These are phyloP conservation scores for Debaryomyces hansenii DNA, from an alignment of 805 yeast species.

Conservation along the genomic window DNA sequence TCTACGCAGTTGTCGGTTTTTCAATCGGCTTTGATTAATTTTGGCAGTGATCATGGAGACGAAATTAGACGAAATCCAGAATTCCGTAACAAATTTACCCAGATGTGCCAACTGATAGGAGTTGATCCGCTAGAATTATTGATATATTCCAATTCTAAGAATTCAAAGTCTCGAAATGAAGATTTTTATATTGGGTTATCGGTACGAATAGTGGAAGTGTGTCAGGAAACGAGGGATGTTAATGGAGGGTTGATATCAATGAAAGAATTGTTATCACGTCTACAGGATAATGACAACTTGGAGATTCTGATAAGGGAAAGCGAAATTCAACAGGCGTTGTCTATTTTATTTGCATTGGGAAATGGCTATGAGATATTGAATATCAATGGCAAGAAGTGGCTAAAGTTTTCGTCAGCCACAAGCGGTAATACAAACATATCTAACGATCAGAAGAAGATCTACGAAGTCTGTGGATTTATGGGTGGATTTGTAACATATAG, in stretches of 20 bases:
- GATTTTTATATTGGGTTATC: constrained; percentile 70
- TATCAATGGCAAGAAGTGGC: constrained; percentile 58
- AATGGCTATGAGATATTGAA: constrained; percentile 66
- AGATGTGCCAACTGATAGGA: constrained; percentile 77
- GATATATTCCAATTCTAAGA: constrained; percentile 28
- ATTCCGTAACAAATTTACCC: constrained; percentile 69
- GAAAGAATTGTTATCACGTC: constrained; percentile 34
- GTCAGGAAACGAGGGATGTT: constrained; percentile 63
- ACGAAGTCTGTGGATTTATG: constrained; percentile 73
- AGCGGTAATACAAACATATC: constrained; percentile 27
- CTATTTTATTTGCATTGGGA: constrained; percentile 57
- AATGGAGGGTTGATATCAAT: constrained; percentile 83
- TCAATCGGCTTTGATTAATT: constrained; percentile 72
- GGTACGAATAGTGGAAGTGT: constrained; percentile 72
- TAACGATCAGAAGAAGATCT: constrained; percentile 65
- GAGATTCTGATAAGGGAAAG: constrained; percentile 34
- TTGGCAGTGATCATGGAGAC: constrained; percentile 68
- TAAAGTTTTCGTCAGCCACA: constrained; percentile 33
- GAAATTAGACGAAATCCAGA: constrained; percentile 65
- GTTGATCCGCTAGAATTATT: constrained; percentile 68
- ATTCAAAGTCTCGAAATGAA: constrained; percentile 29
- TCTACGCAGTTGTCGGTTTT: constrained; percentile 73
- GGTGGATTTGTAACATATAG: constrained; percentile 70
- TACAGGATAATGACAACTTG: constrained; percentile 28
- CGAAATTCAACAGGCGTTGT: constrained; percentile 60